phyloP scores from a whole-genome alignment of 345 rosid genomes.

The Microthlaspi erraticum region DNA sequence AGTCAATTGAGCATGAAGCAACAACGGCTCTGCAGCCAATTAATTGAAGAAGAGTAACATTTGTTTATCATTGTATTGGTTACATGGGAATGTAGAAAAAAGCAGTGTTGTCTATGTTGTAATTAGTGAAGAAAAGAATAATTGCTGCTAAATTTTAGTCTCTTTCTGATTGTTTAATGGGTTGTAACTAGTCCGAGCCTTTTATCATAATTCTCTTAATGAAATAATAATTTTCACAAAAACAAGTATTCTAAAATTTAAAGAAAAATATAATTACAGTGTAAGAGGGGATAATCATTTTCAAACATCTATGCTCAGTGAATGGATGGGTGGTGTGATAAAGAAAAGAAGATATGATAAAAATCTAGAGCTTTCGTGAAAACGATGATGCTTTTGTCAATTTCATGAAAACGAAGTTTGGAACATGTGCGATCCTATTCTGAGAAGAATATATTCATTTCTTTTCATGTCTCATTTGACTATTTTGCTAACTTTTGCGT shows the following conservation, averaged over 20 bases:
- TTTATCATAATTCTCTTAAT: background rate
- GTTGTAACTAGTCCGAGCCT: constrained; percentile 7
- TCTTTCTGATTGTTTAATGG: constrained; percentile 20
- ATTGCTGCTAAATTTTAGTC: constrained; percentile 7
- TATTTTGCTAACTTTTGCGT: constrained; percentile 3
- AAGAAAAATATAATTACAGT: no score
- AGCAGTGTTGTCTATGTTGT: constrained; percentile 21
- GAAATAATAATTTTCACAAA: no score
- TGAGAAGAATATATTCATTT: background rate
- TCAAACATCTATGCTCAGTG: background rate
- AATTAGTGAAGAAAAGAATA: constrained; percentile 1
- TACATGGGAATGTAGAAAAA: constrained; percentile 5
- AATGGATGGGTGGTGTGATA: background rate
- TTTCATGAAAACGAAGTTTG: constrained; percentile 28
- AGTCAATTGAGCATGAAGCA: constrained; percentile 41
- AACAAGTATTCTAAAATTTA: no score
- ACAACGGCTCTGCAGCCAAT: constrained; percentile 33
- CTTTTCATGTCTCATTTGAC: constrained; percentile 16
- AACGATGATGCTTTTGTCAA: constrained; percentile 25
- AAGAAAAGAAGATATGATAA: background rate
- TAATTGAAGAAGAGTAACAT: constrained; percentile 31
- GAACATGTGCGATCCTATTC: constrained; percentile 13
- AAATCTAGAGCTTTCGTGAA: background rate
- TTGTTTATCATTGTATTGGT: constrained; percentile 8
- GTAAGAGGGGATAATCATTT: constrained; percentile 19